phyloP scores from a whole-genome alignment of 768 basidiomycete genomes.

The Pleurotus giganteus region DNA sequence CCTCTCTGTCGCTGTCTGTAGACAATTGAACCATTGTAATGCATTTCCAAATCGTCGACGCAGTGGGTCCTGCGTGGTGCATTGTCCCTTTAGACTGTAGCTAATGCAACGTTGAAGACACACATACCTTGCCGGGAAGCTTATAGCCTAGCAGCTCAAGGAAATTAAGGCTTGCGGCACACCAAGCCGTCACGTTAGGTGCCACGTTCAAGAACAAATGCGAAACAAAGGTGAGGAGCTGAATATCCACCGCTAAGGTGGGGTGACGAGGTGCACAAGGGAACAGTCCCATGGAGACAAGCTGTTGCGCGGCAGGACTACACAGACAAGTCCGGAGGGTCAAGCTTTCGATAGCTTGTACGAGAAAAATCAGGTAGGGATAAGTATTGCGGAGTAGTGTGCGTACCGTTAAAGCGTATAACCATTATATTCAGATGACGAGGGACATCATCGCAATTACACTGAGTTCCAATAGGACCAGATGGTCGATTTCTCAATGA shows the following conservation, averaged over 20 bases:
- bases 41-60: neutral
- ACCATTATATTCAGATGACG: neutral
- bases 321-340: neutral
- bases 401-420: constrained; percentile 9
- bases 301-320: constrained; percentile 13
- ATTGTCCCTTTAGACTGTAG: too few species aligned
- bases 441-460: neutral
- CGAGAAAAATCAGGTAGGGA: neutral
- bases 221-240: constrained; percentile 18
- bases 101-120: neutral
- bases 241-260: constrained; percentile 22
- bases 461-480: neutral
- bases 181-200: constrained; percentile 20
- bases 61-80: neutral
- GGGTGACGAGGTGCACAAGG: constrained; percentile 24
- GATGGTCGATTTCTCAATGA: neutral
- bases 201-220: constrained; percentile 15
- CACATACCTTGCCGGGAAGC: neutral
- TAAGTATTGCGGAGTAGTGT: neutral
- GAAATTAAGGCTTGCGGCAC: constrained; percentile 14
- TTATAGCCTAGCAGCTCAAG: neutral
- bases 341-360: neutral
- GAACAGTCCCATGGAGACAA: constrained; percentile 22
- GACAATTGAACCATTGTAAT: neutral
- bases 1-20: too few species aligned